Evolutionary conservation across 1,139 yeast genomes (phyloP).

Genomic region (Hemisphaericaspora xylofermentans): DNA sequence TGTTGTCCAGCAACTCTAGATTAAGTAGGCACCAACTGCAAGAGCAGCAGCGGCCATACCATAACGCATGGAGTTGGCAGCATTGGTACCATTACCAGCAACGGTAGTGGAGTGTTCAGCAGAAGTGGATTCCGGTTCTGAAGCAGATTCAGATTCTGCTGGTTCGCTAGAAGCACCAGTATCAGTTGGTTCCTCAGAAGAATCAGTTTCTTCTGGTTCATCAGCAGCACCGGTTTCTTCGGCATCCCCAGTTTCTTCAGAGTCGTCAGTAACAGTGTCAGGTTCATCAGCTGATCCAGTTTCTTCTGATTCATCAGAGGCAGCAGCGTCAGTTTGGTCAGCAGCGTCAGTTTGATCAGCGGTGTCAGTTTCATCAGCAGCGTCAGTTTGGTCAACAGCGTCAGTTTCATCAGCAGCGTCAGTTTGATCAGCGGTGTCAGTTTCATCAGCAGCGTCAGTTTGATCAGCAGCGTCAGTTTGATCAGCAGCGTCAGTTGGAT

Average conservation of each 20-base stretch:
- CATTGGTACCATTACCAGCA: background rate
- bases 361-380: constrained; percentile 5
- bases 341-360: background rate
- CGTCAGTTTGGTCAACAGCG: constrained; percentile 1
- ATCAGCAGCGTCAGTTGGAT: constrained; percentile 9
- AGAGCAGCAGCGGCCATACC: constrained; percentile 26
- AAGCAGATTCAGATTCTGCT: background rate
- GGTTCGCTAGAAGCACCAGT: background rate
- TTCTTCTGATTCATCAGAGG: too few relatives aligned
- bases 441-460: constrained; percentile 8
- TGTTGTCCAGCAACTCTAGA: background rate
- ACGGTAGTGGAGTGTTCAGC: background rate
- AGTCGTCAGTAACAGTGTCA: constrained; percentile 8
- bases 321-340: constrained; percentile 10
- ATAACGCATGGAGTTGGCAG: constrained; percentile 8
- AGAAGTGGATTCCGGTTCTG: too few relatives aligned
- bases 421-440: constrained; percentile 1
- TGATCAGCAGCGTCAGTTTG: constrained; percentile 5
- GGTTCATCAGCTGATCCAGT: constrained; percentile 1
- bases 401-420: constrained; percentile 9
- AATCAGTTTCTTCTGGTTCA: background rate
- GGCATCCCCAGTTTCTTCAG: constrained; percentile 5
- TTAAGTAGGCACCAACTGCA: constrained; percentile 20
- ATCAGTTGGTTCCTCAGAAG: background rate
- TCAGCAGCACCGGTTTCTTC: constrained; percentile 11